Evolutionary conservation across 768 basidiomycete genomes (phyloP), one percentile per base, ranked within the genome.

Genomic region (Fistulinella prunicolor): DNA sequence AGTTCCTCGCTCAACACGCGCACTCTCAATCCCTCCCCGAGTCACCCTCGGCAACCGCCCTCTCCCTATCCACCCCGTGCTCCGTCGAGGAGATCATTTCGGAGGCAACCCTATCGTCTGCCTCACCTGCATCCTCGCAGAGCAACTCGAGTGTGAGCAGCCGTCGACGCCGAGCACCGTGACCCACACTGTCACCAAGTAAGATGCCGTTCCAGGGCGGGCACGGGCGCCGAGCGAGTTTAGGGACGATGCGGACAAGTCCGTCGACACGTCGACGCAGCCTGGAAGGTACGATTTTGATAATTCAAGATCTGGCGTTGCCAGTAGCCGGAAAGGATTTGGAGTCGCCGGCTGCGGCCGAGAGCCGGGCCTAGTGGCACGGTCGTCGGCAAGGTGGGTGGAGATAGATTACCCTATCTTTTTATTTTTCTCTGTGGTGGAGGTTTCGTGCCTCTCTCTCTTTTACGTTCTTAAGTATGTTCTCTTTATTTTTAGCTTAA

Each of bases 281-380:
- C 64, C 67, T 98, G 66, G 95, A 97, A 75, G 94, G 88, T 65
- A 98, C 96, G 44, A 93, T 94, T 76, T 86, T 86, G 53, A 80
- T 97, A 64, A 95, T 98, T 61, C 86, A 94, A 69, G 91, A 92
- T n/a, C n/a, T n/a, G 57, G 95, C 89, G 6, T 83, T 86, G 69
- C n/a, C n/a, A n/a, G n/a, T n/a, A n/a, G 94, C 94, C 43, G 89
- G 89, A 26, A 83, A 77, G 58, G 77, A 75, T 28, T 55, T 66
- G 37, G 75, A 77, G 32, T n/a, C n/a, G n/a, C n/a, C n/a, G n/a
- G 12, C 12, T 19, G 4, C 4, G 17, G 10, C 3, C 35, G 35
- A 19, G 35, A 8, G 3, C n/a, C 3, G 16, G 35, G 6, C 17
- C 30, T 32, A 12, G 30, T 9, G 30, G 13, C 13, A n/a, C n/a